A percentile compares a stretch with the other conserved stretches of the same genome.
phyloP scores from a whole-genome alignment of 2,329 filamentous ascomycete genomes.

The Diaporthe eres region DNA sequence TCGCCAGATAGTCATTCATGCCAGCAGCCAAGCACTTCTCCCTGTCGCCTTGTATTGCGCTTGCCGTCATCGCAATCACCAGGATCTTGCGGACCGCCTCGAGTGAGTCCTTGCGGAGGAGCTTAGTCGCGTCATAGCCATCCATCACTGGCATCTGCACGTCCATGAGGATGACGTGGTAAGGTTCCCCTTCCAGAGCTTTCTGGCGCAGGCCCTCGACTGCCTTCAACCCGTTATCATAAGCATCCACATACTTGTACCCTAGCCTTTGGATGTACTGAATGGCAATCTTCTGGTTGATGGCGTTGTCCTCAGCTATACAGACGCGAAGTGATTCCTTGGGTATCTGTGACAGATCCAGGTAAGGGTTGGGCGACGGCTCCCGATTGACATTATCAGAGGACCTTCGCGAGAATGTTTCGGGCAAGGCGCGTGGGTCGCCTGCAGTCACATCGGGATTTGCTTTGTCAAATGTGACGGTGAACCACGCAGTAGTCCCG shows the following conservation, averaged over 20 bases:
- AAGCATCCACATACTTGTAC: slow-evolving; percentile 85
- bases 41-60: slow-evolving; percentile 92
- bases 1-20: slow-evolving; percentile 98
- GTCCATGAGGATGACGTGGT: slow-evolving; percentile 95
- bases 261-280: slow-evolving; percentile 90
- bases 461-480: slow-evolving; percentile 88
- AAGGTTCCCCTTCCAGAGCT: slow-evolving; percentile 79
- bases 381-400: slow-evolving; percentile 52
- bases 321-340: slow-evolving; percentile 87
- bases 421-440: slow-evolving; percentile 52
- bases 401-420: slow-evolving; percentile 42
- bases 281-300: slow-evolving; percentile 95
- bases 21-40: slow-evolving; percentile 96
- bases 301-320: slow-evolving; percentile 94
- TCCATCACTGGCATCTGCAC: slow-evolving; percentile 96
- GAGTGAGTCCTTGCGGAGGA: slow-evolving; percentile 82
- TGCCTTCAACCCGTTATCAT: slow-evolving; percentile 89
- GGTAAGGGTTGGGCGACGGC: slow-evolving; percentile 60
- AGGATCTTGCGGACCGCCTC: slow-evolving; percentile 84
- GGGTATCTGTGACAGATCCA: slow-evolving; percentile 80
- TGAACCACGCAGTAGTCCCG: slow-evolving; percentile 83
- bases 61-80: slow-evolving; percentile 98
- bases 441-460: slow-evolving; percentile 71
- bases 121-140: slow-evolving; percentile 90
- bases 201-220: slow-evolving; percentile 86